Conservation (phyloP, 306 rosid genomes). For the Morella rubra region DNA sequence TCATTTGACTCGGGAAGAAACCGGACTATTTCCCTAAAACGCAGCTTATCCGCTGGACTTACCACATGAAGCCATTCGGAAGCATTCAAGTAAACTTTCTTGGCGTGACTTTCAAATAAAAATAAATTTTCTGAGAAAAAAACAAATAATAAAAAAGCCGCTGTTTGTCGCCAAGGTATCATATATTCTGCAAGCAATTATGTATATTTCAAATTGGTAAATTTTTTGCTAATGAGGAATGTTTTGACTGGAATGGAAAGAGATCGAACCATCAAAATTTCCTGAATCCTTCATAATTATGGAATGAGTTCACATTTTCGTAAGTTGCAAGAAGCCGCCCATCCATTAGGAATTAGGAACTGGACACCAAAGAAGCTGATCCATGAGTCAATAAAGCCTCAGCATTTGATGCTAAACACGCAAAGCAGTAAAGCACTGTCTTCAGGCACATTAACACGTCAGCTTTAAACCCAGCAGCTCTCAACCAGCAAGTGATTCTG, state of each 20-base stretch:
- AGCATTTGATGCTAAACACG: neutral
- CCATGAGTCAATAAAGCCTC: neutral
- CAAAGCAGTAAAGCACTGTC: neutral
- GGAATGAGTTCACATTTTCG: neutral
- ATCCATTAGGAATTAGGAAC: neutral
- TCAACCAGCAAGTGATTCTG: neutral
- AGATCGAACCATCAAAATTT: neutral
- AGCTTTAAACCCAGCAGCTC: neutral
- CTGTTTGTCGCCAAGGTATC: neutral
- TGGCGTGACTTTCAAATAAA: no score
- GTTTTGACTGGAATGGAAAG: neutral
- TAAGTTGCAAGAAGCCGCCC: neutral
- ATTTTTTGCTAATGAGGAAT: neutral
- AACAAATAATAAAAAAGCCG: neutral
- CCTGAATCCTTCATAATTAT: neutral
- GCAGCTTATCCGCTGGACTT: no score
- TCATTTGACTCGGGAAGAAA: no score
- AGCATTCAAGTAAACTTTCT: no score
- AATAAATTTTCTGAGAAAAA: no score
- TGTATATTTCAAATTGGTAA: neutral
- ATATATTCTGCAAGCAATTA: neutral
- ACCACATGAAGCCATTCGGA: no score
- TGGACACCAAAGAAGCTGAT: neutral
- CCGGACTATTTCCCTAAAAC: no score
- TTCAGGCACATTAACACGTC: neutral